These are phyloP conservation scores for Pulveroboletus sp. DNA, from an alignment of 768 basidiomycete genomes.

Conservation along the genomic window DNA sequence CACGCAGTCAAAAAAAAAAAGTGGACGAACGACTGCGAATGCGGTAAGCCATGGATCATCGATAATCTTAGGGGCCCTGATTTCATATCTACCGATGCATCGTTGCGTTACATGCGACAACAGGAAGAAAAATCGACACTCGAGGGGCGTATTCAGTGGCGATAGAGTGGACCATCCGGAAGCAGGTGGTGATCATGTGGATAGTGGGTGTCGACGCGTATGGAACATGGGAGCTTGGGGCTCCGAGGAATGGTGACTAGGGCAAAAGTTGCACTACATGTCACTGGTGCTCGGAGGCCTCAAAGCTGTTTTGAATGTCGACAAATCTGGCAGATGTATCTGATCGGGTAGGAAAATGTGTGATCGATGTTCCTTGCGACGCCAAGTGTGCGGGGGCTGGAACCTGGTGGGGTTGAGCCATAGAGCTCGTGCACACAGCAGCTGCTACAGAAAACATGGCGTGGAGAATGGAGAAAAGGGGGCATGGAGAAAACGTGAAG, in stretches of 20 bases:
- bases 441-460: constrained; percentile 12
- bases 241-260: constrained; percentile 11
- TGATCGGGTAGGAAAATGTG: constrained; percentile 12
- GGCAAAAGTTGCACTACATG: constrained; percentile 11
- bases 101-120: constrained; percentile 12
- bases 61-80: constrained; percentile 24
- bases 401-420: constrained; percentile 11
- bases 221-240: constrained; percentile 1
- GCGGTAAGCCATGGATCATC: constrained; percentile 7
- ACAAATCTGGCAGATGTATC: constrained; percentile 8
- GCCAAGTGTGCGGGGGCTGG: constrained; percentile 2
- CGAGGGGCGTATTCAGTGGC: constrained; percentile 12
- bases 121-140: constrained; percentile 10
- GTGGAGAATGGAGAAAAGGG: constrained; percentile 18
- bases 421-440: constrained; percentile 6
- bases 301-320: not conserved
- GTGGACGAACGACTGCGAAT: constrained; percentile 11
- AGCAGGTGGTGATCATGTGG: constrained; percentile 8
- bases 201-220: not conserved
- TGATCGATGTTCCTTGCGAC: constrained; percentile 2
- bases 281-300: constrained; percentile 7
- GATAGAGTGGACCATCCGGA: constrained; percentile 19
- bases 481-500: constrained; percentile 19
- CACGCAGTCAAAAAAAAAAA: constrained; percentile 5
- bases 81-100: constrained; percentile 27